Evolutionary conservation across 108 stramenopile species (phyloP).

Genomic region (Cyclotella sp.): DNA sequence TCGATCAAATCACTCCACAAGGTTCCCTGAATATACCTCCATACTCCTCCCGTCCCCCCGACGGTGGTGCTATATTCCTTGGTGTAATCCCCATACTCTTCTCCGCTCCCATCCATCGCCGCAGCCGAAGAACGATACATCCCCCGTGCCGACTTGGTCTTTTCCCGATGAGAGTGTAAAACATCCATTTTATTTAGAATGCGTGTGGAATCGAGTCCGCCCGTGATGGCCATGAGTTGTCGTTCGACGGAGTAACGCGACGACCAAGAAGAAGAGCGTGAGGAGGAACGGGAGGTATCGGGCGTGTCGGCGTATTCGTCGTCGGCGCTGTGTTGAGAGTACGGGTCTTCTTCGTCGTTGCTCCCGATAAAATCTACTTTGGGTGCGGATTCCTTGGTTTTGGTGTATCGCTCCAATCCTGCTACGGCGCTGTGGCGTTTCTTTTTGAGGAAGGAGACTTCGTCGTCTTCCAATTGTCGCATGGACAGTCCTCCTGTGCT

Average conservation of each 20-base stretch:
- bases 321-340: slow-evolving; percentile 6
- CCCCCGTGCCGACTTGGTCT: slow-evolving; percentile 50
- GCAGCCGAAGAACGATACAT: slow-evolving; percentile 38
- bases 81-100: slow-evolving; percentile 47
- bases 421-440: slow-evolving; percentile 16
- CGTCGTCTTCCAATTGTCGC: slow-evolving; percentile 40
- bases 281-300: neutral
- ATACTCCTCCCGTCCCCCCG: slow-evolving; percentile 31
- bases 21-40: slow-evolving; percentile 46
- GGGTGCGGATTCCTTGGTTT: neutral
- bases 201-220: slow-evolving; percentile 39
- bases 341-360: slow-evolving; percentile 44
- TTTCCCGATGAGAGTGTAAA: slow-evolving; percentile 30
- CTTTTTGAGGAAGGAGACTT: slow-evolving; percentile 15
- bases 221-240: slow-evolving; percentile 58
- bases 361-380: slow-evolving; percentile 32
- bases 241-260: slow-evolving; percentile 69
- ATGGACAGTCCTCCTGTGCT: slow-evolving; percentile 46
- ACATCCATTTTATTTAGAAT: slow-evolving; percentile 54
- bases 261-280: slow-evolving; percentile 54
- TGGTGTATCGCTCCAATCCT: slow-evolving; percentile 37
- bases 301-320: slow-evolving; percentile 15
- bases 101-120: slow-evolving; percentile 51
- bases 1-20: slow-evolving; percentile 51
- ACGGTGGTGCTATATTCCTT: slow-evolving; percentile 6